Evolutionary conservation across 805 yeast species (phyloP).

Genomic region (Kregervanrija delftensis): DNA sequence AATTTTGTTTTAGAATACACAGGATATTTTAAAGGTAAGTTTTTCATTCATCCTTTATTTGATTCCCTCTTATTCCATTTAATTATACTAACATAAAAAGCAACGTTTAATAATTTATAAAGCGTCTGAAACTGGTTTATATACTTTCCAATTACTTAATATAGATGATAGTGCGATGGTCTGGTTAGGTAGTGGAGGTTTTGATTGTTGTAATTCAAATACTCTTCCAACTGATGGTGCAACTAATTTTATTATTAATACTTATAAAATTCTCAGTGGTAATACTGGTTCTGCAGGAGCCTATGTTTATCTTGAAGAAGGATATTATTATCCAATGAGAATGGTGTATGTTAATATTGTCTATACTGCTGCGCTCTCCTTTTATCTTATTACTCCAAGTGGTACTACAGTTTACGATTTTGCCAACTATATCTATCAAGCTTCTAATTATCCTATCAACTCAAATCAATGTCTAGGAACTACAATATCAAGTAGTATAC

Average conservation of each 20-base stretch:
- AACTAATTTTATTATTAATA: background rate
- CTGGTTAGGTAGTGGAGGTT: constrained; percentile 8
- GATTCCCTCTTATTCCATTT: too few relatives aligned
- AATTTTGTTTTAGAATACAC: constrained; percentile 4
- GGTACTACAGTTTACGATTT: too few relatives aligned
- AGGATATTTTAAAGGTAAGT: constrained; percentile 11
- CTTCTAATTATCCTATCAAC: too few relatives aligned
- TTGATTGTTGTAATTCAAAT: constrained; percentile 6
- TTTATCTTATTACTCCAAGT: too few relatives aligned
- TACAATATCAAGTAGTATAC: too few relatives aligned
- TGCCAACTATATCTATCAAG: too few relatives aligned
- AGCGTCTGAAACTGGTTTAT: constrained; percentile 6
- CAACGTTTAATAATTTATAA: background rate
- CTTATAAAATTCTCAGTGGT: too few relatives aligned
- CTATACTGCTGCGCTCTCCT: too few relatives aligned
- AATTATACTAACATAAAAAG: background rate
- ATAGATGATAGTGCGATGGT: constrained; percentile 8
- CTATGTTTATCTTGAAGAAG: background rate
- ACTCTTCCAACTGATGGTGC: background rate
- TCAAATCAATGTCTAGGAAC: too few relatives aligned
- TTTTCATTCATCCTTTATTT: background rate
- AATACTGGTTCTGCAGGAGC: too few relatives aligned
- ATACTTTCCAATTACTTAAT: background rate
- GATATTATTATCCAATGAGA: constrained; percentile 7
- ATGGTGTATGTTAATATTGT: constrained; percentile 2